Percentiles rank a stretch among this genome's conserved stretches.
Conservation (phyloP, 1,284 basidiomycete genomes). For the Leucoagaricus sp. region DNA sequence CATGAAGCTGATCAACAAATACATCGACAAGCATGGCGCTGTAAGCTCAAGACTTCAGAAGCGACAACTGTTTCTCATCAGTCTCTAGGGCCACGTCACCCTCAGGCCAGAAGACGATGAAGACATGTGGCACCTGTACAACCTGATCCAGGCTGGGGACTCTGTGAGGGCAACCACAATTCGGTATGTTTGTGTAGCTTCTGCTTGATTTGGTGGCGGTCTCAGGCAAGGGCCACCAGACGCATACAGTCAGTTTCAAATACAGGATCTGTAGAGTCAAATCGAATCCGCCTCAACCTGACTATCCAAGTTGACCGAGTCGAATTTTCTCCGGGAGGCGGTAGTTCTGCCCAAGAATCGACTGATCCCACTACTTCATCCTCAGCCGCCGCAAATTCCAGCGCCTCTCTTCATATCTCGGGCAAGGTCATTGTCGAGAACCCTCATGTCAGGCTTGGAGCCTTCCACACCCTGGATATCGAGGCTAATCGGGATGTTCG, state of each 20-base stretch:
- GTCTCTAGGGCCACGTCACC: conserved; percentile 80
- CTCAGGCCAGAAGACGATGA: conserved; percentile 93
- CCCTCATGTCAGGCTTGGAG: conserved; percentile 89
- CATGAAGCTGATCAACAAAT: conserved; percentile 79
- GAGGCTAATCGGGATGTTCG: conserved; percentile 92
- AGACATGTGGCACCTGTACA: conserved; percentile 99
- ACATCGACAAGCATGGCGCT: conserved; percentile 78
- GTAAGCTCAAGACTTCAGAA: conserved; percentile 45
- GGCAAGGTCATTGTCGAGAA: conserved; percentile 93
- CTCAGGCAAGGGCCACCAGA: conserved; percentile 30
- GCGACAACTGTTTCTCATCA: conserved; percentile 25
- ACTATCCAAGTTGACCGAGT: conserved; percentile 78
- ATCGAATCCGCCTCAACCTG: conserved; percentile 83
- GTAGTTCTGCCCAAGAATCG: conserved; percentile 45
- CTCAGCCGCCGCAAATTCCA: conserved; percentile 38
- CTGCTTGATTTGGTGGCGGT: conserved; percentile 8
- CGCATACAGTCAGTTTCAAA: conserved; percentile 81
- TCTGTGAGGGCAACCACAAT: conserved; percentile 88
- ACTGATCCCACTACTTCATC: conserved; percentile 46
- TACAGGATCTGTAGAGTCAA: conserved; percentile 94
- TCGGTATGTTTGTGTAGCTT: conserved; percentile 46
- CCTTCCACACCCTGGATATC: conserved; percentile 94
- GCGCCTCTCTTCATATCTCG: conserved; percentile 82
- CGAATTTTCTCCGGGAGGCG: conserved; percentile 60
- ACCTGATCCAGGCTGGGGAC: conserved; percentile 91